Percentiles rank a stretch among this genome's conserved stretches.
Conservation (phyloP, 2,329 filamentous ascomycete genomes). For the Exutisphaerella laricina region DNA sequence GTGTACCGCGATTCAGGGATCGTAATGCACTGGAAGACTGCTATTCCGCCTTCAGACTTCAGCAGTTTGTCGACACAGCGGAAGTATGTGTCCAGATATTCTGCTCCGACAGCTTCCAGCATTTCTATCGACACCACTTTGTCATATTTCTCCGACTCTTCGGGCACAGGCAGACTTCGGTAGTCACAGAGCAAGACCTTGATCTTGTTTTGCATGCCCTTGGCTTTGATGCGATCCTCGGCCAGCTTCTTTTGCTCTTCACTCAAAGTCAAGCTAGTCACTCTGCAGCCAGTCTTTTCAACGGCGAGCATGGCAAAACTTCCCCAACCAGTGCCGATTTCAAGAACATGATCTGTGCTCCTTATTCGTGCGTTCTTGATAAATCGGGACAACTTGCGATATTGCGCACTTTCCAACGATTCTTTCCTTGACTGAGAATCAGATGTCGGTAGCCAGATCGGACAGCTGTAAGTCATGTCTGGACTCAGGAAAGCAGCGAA, state of each 20-base stretch:
- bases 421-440: slow-evolving; percentile 46
- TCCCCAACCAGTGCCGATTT: slow-evolving; percentile 73
- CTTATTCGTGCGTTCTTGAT: slow-evolving; percentile 61
- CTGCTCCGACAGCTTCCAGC: slow-evolving; percentile 66
- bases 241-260: slow-evolving; percentile 64
- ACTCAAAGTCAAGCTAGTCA: slow-evolving; percentile 64
- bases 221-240: slow-evolving; percentile 57
- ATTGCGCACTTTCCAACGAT: slow-evolving; percentile 59
- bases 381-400: slow-evolving; percentile 61
- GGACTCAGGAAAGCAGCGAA: slow-evolving; percentile 66
- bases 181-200: slow-evolving; percentile 66
- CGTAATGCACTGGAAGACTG: slow-evolving; percentile 71
- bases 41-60: slow-evolving; percentile 61
- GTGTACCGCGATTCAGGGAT: slow-evolving; percentile 65
- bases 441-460: slow-evolving; percentile 54
- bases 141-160: slow-evolving; percentile 48
- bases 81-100: slow-evolving; percentile 65
- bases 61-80: slow-evolving; percentile 56
- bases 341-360: slow-evolving; percentile 61
- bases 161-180: slow-evolving; percentile 52
- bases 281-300: slow-evolving; percentile 58
- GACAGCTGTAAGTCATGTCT: slow-evolving; percentile 74
- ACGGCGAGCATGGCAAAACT: slow-evolving; percentile 67
- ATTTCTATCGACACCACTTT: slow-evolving; percentile 73
- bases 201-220: slow-evolving; percentile 56